Base-by-base conservation (phyloP, 495 filamentous ascomycete species). In the Daldinia vernicosa region DNA sequence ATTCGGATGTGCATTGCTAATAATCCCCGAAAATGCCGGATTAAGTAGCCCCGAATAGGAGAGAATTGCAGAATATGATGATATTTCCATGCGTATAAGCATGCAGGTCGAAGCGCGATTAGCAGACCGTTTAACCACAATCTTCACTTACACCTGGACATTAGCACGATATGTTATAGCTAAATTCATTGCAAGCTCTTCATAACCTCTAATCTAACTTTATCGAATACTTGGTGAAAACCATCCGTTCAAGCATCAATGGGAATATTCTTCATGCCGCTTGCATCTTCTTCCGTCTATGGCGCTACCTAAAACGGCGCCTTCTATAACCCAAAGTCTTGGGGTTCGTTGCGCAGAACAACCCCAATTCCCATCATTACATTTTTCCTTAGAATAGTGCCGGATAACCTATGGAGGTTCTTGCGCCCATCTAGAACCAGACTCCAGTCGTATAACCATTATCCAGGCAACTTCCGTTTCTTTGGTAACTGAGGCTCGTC, bases 371-470 rank as follows among this genome's bases (percentile, higher is more conserved):
- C 51, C 35, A 22, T 26, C 45, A 69, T 62, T 63, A 65, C 50
- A 50, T 65, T 59, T 54, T 60, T 39, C 59, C 15, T 60, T 37
- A 32, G 6, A 5, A 26, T 60, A 27, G 9, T 54, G 30, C 55
- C 27, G 24, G 58, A 24, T 22, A 52, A 51, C 26, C 55, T 22
- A 26, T 32, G 40, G 39, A 17, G 8, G 22, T 26, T 35, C 11
- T 56, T 37, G 14, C 47, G 15, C 22, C 17, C 40, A 14, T 50
- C 22, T 43, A 32, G 24, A 43, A 19, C 6, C 37, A 8, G 22
- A 22, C 22, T 6, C 19, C 19, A 3, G 33, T 45, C 27, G 35
- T n/a, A 82, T 27, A 87, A 88, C 73, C 88, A 87, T 75, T 80
- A 78, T 19, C 82, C 68, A 79, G 14, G 22, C 75, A 78, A 26